phyloP scores from a whole-genome alignment of 208 protist species.

The Crithidia thermophila region DNA sequence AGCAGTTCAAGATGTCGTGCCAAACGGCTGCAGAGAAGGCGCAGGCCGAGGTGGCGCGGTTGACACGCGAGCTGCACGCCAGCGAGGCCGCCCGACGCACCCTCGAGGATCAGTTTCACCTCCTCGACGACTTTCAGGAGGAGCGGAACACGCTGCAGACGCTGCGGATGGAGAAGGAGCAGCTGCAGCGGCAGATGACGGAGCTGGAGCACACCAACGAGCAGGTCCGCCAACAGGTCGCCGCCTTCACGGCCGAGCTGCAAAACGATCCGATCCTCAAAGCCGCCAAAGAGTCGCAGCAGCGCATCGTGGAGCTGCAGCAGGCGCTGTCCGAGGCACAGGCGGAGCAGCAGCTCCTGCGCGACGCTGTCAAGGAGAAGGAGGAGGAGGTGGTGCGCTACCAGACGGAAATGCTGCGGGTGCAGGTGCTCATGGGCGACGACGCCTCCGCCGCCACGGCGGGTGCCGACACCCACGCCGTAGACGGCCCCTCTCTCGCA shows the following conservation, averaged over 20 bases:
- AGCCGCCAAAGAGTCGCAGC: slow-evolving; percentile 75
- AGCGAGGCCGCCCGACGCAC: slow-evolving; percentile 83
- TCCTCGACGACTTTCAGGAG: slow-evolving; percentile 50
- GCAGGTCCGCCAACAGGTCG: slow-evolving; percentile 77
- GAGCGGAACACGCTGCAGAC: slow-evolving; percentile 42
- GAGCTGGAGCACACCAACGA: slow-evolving; percentile 84
- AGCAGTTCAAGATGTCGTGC: slow-evolving; percentile 27
- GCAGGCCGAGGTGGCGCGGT: slow-evolving; percentile 57
- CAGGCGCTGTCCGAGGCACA: slow-evolving; percentile 52
- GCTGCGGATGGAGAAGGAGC: slow-evolving; percentile 72
- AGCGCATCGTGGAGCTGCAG: slow-evolving; percentile 62
- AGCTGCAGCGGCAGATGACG: slow-evolving; percentile 62
- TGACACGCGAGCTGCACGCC: slow-evolving; percentile 87
- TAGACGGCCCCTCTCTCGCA: neutral
- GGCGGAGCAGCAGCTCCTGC: slow-evolving; percentile 48
- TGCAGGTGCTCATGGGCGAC: slow-evolving; percentile 37
- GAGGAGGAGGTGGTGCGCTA: slow-evolving; percentile 75
- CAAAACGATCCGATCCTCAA: slow-evolving; percentile 85
- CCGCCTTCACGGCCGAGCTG: slow-evolving; percentile 86
- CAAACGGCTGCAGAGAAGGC: slow-evolving; percentile 44
- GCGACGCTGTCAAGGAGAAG: slow-evolving; percentile 55
- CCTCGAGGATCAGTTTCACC: slow-evolving; percentile 75
- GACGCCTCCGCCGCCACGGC: slow-evolving; percentile 2
- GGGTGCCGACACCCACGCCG: neutral
- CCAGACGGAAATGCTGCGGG: slow-evolving; percentile 73